Evolutionary conservation across 176 grass and related monocot genomes (phyloP), one percentile per base, ranked within the genome.

Genomic region (Musa acuminata): DNA sequence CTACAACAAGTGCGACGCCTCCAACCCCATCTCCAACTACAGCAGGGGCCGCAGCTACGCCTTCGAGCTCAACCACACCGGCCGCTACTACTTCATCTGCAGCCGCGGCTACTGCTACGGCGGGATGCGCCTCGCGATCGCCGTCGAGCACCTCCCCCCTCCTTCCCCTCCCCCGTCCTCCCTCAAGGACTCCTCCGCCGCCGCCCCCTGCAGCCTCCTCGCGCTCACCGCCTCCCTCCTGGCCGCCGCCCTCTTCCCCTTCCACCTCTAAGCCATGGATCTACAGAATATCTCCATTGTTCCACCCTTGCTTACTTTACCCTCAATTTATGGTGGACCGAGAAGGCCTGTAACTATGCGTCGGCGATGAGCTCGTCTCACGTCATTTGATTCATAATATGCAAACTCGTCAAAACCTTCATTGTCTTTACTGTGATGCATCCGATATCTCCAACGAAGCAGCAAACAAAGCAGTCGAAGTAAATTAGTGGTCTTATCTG

Each of bases 81-180:
- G 82, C 58, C 73, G 72, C 0, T 85, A 83, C 82, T 91, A 96
- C 82, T 96, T 96, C 86, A 87, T 96, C 49, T 96, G 92, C 76
- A 87, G 86, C 76, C 78, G 79, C 49, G 92, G 92, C 55, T 85
- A 85, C 71, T 96, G 92, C 84, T 96, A 84, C 49, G 7, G 14
- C 72, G 89, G 89, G 29, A 89, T 91, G 92, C 86, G 88, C 86
- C 69, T 89, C 53, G 76, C 74, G 49, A 74, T 96, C 68, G 75
- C 79, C 43, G 84, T 71, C 52, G 79, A 87, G 58, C 77, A 75
- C 1, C 12, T 63, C 1, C 53, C 73, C 19, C 50, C 78, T 29
- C 72, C 60, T 3, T 52, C 75, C 8, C 11, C 84, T 1, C 64
- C 75, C 0, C 76, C 53, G 13, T 75, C 72, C 72, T 51, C 35